Percentiles rank a stretch among this genome's conserved stretches.
Conservation (phyloP, 2,329 filamentous ascomycete genomes). For the Zymoseptoria brevis region DNA sequence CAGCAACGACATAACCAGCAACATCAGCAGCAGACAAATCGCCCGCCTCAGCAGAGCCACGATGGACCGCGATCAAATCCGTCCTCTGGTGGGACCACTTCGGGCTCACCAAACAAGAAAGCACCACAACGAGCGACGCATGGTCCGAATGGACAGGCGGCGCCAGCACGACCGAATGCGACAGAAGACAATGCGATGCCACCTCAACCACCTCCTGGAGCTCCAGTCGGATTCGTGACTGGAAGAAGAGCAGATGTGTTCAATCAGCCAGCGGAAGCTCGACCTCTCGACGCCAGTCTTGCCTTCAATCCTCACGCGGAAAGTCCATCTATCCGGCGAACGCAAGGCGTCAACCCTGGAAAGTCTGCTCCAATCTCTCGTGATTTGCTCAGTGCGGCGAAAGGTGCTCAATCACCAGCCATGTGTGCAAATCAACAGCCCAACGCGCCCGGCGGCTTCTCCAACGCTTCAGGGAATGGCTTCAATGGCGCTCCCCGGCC, state of each 20-base stretch:
- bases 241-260: constrained; percentile 38
- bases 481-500: constrained; percentile 15
- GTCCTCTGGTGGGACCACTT: constrained; percentile 22
- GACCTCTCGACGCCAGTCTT: constrained; percentile 25
- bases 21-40: constrained; percentile 10
- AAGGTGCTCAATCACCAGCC: constrained; percentile 3
- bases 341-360: constrained; percentile 74
- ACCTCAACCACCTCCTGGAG: constrained; percentile 22
- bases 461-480: constrained; percentile 8
- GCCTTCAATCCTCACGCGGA: constrained; percentile 44
- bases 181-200: constrained; percentile 8
- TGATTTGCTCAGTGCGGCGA: constrained; percentile 7
- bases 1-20: constrained; percentile 21
- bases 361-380: constrained; percentile 65
- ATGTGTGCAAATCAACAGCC: not conserved
- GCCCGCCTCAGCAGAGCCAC: constrained; percentile 8
- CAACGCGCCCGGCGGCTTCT: constrained; percentile 5
- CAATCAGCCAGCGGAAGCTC: constrained; percentile 27
- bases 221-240: constrained; percentile 39
- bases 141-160: constrained; percentile 1
- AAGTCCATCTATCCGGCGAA: constrained; percentile 75
- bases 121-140: constrained; percentile 17
- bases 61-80: constrained; percentile 24
- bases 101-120: constrained; percentile 22
- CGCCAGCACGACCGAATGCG: constrained; percentile 10